Evolutionary conservation across 2,329 filamentous ascomycete genomes (phyloP), one percentile per base, ranked within the genome.

Genomic region (Ophiostoma piceae): DNA sequence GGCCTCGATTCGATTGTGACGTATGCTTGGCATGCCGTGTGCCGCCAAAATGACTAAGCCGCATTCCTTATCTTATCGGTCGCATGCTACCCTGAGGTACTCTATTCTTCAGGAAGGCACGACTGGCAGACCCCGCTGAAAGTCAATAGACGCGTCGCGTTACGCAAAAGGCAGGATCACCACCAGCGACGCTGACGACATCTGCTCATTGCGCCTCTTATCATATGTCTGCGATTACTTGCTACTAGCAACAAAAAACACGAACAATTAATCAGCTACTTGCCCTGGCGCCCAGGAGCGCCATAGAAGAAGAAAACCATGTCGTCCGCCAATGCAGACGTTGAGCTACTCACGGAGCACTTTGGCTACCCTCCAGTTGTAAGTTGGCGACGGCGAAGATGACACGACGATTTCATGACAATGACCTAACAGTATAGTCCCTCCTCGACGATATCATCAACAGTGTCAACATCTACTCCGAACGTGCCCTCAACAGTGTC

Each of bases 381-480:
- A 80, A 77, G 90, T 83, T 51, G 19, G 6, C 43, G 43, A 47
- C 43, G 16, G 19, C 19, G 43, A n/a, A 3, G 43, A 47, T 43
- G 41, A 43, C 3, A 16, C 3, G 41, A 43, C 41, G 12, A 19
- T 43, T 11, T 16, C 43, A 47, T 47, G 43, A n/a, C 43, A 8
- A n/a, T n/a, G 16, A 47, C 16, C 62, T 65, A 65, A 65, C 62
- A 39, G 2, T n/a, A 9, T 19, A 97, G 94, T 91, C 91, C 72
- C 87, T 99, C 60, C 90, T 99, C 77, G 95, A 99, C 86, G 94
- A 98, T 81, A 94, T 98, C 75, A 97, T 98, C 82, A 97, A 98
- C 83, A 91, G 90, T 69, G 88, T 97, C 79, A 99, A 98, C 82
- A 92, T 94, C 76, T 87, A 97, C 76, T 90, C 95, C 76, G 95